A percentile compares a stretch with the other conserved stretches of the same genome.
Conservation (phyloP, 345 rosid genomes). For the Schrenkiella parvula region DNA sequence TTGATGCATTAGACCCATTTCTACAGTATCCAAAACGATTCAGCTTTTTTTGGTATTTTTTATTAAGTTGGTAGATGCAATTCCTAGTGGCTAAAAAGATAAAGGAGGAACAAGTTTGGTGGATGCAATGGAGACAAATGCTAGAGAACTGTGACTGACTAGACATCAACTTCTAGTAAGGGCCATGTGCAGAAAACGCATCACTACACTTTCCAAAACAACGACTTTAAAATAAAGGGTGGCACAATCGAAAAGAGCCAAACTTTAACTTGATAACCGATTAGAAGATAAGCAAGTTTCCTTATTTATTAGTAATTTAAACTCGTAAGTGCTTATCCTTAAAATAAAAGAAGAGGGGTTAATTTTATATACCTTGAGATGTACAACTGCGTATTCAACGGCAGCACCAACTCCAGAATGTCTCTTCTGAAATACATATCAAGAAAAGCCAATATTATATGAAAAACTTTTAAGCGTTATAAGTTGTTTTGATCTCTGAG, state of each 20-base stretch:
- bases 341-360: constrained; percentile 2
- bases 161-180: constrained; percentile 16
- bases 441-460: background rate
- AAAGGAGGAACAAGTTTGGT: background rate
- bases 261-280: background rate
- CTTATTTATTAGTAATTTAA: background rate
- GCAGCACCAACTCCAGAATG: constrained; percentile 65
- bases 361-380: constrained; percentile 63
- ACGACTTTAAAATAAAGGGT: constrained; percentile 1
- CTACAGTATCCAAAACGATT: constrained; percentile 13
- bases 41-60: too few relatives aligned
- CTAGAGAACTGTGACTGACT: constrained; percentile 19
- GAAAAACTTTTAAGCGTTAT: background rate
- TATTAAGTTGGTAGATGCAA: too few relatives aligned
- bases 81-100: constrained; percentile 9
- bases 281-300: background rate
- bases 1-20: constrained; percentile 10
- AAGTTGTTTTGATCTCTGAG: background rate
- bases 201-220: constrained; percentile 9
- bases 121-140: constrained; percentile 16
- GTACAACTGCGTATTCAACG: constrained; percentile 88
- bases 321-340: background rate
- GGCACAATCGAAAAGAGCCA: background rate
- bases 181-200: constrained; percentile 18
- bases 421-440: constrained; percentile 17